phyloP scores from a whole-genome alignment of 306 rosid genomes.

The Trichosanthes truncata region DNA sequence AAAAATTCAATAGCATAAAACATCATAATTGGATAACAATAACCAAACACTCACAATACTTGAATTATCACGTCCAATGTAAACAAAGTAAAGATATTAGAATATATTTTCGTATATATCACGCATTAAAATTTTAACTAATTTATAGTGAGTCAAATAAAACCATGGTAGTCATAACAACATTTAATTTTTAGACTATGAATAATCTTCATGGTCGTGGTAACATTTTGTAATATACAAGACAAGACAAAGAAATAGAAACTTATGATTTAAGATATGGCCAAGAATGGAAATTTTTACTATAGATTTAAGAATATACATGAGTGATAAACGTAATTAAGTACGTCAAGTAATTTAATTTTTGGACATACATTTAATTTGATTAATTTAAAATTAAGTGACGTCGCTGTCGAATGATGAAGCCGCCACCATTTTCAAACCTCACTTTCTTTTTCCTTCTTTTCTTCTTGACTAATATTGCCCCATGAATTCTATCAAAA shows the following conservation, averaged over 20 bases:
- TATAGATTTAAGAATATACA: not conserved
- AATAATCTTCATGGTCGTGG: too few relatives aligned
- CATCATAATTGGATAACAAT: too few relatives aligned
- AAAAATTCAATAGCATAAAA: too few relatives aligned
- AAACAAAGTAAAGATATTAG: too few relatives aligned
- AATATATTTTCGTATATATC: too few relatives aligned
- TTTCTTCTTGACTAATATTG: too few relatives aligned
- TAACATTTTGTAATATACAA: not conserved
- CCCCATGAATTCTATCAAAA: too few relatives aligned
- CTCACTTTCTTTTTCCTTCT: not conserved
- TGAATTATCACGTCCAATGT: too few relatives aligned
- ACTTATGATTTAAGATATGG: not conserved
- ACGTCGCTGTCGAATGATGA: not conserved
- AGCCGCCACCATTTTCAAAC: constrained; percentile 7
- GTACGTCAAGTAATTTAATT: not conserved
- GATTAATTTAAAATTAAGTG: not conserved
- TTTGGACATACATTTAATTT: not conserved
- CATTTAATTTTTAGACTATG: too few relatives aligned
- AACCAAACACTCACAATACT: not conserved
- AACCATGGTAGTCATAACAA: too few relatives aligned
- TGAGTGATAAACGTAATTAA: not conserved
- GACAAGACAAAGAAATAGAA: not conserved
- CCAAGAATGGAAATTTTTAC: not conserved
- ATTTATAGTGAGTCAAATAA: too few relatives aligned
- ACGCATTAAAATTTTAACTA: too few relatives aligned